Conservation (phyloP, 2,329 filamentous ascomycete genomes). For the Epichloe brachyelytri region DNA sequence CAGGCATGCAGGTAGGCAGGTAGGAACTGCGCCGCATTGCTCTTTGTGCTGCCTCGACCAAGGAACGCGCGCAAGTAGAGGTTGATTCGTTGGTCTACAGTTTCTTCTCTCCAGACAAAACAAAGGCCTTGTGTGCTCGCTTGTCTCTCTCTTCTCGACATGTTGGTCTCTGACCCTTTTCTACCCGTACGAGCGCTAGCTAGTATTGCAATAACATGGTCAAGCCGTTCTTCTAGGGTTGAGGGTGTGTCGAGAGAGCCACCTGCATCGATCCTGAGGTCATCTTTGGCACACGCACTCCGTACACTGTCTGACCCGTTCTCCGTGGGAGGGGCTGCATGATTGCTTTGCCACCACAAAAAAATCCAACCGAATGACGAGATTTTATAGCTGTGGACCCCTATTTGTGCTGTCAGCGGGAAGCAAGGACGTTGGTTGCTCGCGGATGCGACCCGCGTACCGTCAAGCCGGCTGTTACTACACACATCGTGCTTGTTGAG, state of each 20-base stretch:
- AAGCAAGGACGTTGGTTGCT: background rate
- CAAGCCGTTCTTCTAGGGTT: constrained; percentile 1
- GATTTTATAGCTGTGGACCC: background rate
- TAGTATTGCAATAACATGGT: background rate
- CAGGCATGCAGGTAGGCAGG: too few relatives aligned
- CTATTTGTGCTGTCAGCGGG: background rate
- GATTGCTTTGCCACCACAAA: background rate
- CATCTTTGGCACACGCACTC: background rate
- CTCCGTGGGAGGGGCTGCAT: background rate
- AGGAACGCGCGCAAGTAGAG: background rate
- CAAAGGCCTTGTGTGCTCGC: background rate
- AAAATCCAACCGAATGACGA: background rate
- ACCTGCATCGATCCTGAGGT: background rate
- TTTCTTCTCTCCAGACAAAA: constrained; percentile 2
- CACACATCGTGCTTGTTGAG: background rate
- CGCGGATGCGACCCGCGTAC: background rate
- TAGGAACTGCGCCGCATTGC: too few relatives aligned
- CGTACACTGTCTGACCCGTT: background rate
- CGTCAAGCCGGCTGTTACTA: background rate
- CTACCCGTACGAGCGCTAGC: background rate
- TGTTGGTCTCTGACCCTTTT: constrained; percentile 1
- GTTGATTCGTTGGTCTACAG: constrained; percentile 1
- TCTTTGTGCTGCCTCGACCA: too few relatives aligned
- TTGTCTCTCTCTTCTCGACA: too few relatives aligned
- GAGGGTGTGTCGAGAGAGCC: constrained; percentile 1